A percentile compares a stretch with the other conserved stretches of the same genome.
Evolutionary conservation across 768 basidiomycete genomes (phyloP).

Genomic region (Leccinum incarnatum): DNA sequence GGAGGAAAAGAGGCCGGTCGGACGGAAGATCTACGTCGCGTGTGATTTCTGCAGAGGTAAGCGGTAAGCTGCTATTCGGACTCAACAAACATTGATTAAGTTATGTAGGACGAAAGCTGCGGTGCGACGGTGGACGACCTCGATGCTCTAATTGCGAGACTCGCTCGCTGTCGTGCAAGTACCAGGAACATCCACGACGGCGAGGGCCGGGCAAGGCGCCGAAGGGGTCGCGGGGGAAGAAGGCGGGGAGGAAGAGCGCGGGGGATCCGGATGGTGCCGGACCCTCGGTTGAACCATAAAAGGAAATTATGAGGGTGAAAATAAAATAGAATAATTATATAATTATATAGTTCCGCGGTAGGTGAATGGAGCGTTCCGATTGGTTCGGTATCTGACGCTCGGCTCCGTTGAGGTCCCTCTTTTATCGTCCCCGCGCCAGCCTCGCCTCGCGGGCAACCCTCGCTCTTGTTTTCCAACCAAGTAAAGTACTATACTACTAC

Average conservation of each 20-base stretch:
- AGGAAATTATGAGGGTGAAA: conserved; percentile 13
- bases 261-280: conserved; percentile 27
- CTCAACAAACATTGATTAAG: too few relatives aligned
- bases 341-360: conserved; percentile 30
- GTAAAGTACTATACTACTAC: too few relatives aligned
- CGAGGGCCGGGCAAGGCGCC: conserved; percentile 77
- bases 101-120: conserved; percentile 63
- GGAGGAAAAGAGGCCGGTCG: conserved; percentile 23
- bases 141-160: conserved; percentile 60
- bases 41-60: conserved; percentile 79
- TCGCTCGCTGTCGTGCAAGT: conserved; percentile 51
- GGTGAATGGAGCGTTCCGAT: conserved; percentile 46
- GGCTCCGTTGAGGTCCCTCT: conserved; percentile 42
- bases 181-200: conserved; percentile 50
- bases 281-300: conserved; percentile 25
- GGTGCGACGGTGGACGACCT: conserved; percentile 67
- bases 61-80: conserved; percentile 13
- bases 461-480: conserved; percentile 27
- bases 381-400: conserved; percentile 57
- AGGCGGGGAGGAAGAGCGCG: conserved; percentile 28
- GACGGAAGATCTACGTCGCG: conserved; percentile 45
- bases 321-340: conserved; percentile 20
- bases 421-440: conserved; percentile 66
- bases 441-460: conserved; percentile 58
- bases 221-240: conserved; percentile 53